A percentile compares a stretch with the other conserved stretches of the same genome.
Evolutionary conservation across 1,284 basidiomycete species (phyloP).

Genomic region (Cryptococcus depauperatus): DNA sequence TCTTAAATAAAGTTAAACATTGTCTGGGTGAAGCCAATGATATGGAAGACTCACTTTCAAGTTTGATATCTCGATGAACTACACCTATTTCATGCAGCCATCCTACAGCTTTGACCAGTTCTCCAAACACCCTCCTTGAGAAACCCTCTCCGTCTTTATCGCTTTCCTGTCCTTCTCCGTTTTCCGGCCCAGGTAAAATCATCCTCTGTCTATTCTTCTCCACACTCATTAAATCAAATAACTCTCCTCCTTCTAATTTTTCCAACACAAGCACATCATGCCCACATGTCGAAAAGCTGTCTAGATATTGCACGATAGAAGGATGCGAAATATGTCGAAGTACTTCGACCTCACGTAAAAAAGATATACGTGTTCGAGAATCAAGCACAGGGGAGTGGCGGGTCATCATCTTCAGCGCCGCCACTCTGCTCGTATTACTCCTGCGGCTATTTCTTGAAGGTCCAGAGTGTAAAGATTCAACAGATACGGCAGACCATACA

Average conservation of each 20-base stretch:
- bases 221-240: conserved; percentile 67
- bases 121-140: conserved; percentile 66
- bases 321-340: conserved; percentile 78
- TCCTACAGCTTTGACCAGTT: conserved; percentile 69
- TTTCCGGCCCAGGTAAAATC: conserved; percentile 11
- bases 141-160: conserved; percentile 44
- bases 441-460: background rate
- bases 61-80: conserved; percentile 87
- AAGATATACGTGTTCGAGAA: conserved; percentile 69
- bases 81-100: conserved; percentile 85
- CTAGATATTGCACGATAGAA: conserved; percentile 65
- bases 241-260: conserved; percentile 69
- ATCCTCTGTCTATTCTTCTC: conserved; percentile 52
- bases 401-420: conserved; percentile 75
- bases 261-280: conserved; percentile 79
- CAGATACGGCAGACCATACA: conserved; percentile 60
- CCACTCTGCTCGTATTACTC: conserved; percentile 5
- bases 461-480: conserved; percentile 1
- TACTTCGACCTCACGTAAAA: conserved; percentile 79
- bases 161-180: background rate
- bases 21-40: background rate
- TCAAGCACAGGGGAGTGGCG: conserved; percentile 52
- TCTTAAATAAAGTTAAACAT: conserved; percentile 43
- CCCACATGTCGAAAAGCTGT: conserved; percentile 62
- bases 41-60: conserved; percentile 65